A percentile compares a stretch with the other conserved stretches of the same genome.
Evolutionary conservation across 129 eudicot genomes (phyloP).

Genomic region (Chrysanthemum lavandulifolium): DNA sequence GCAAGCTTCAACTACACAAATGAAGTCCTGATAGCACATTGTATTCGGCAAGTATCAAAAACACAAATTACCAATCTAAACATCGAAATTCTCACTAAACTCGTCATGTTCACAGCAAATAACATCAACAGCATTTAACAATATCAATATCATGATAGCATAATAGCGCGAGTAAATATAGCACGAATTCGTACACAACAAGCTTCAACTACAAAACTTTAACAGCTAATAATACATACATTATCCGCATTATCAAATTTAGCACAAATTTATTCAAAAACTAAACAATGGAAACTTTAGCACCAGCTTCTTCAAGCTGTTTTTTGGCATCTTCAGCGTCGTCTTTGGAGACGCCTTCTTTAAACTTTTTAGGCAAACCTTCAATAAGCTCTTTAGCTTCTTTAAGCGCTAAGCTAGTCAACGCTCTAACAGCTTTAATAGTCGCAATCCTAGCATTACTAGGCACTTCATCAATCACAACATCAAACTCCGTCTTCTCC

Average conservation of each 20-base stretch:
- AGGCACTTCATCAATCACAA: conserved; percentile 83
- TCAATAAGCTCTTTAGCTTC: conserved; percentile 93
- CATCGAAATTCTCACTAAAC: too few relatives aligned
- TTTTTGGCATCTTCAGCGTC: conserved; percentile 96
- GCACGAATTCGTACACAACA: too few relatives aligned
- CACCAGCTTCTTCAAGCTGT: conserved; percentile 96
- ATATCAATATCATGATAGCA: too few relatives aligned
- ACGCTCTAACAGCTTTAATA: conserved; percentile 87
- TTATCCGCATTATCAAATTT: too few relatives aligned
- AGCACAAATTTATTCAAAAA: too few relatives aligned
- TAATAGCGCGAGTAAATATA: too few relatives aligned
- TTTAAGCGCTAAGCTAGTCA: conserved; percentile 76
- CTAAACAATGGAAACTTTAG: conserved; percentile 69
- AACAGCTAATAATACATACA: too few relatives aligned
- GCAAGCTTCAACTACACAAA: conserved; percentile 19
- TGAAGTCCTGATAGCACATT: conserved; percentile 34
- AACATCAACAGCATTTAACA: too few relatives aligned
- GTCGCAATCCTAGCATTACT: conserved; percentile 81
- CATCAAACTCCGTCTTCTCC: conserved; percentile 96
- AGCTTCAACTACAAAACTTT: too few relatives aligned
- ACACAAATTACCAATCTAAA: neutral
- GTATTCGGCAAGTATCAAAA: conserved; percentile 25
- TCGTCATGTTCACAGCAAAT: too few relatives aligned
- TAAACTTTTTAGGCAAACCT: conserved; percentile 91
- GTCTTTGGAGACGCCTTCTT: conserved; percentile 74